These are phyloP conservation scores for Serendipita vermifera DNA, from an alignment of 768 basidiomycete genomes.

Conservation along the genomic window DNA sequence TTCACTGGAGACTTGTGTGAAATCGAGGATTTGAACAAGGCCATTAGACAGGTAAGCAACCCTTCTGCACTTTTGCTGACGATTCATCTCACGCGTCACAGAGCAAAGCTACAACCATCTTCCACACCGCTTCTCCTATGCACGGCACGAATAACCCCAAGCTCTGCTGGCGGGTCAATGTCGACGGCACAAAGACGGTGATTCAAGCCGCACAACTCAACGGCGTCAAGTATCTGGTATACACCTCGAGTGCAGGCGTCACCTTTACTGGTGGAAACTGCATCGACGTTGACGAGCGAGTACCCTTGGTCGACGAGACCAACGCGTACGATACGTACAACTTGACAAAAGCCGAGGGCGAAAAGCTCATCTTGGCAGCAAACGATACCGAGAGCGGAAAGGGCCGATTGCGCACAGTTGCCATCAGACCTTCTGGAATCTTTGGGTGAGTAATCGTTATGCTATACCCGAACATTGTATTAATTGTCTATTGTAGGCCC, in stretches of 20 bases:
- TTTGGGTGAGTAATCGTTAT: conserved; percentile 55
- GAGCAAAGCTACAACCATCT: conserved; percentile 79
- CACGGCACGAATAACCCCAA: conserved; percentile 54
- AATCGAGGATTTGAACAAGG: conserved; percentile 53
- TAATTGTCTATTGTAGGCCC: conserved; percentile 37
- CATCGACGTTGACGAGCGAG: conserved; percentile 78
- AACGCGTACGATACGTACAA: conserved; percentile 42
- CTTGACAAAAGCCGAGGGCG: conserved; percentile 83
- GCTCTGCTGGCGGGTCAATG: conserved; percentile 86
- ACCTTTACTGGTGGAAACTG: conserved; percentile 74
- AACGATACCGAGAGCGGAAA: too few species aligned
- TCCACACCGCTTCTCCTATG: conserved; percentile 85
- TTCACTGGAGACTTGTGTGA: conserved; percentile 83
- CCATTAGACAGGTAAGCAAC: conserved; percentile 54
- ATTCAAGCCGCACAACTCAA: conserved; percentile 65
- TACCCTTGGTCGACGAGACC: conserved; percentile 60
- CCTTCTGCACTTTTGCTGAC: neutral
- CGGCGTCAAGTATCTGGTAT: conserved; percentile 77
- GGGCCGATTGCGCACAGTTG: conserved; percentile 73
- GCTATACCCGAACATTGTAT: conserved; percentile 6
- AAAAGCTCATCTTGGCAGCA: conserved; percentile 67
- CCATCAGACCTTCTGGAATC: conserved; percentile 84
- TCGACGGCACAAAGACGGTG: conserved; percentile 76
- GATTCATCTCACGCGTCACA: conserved; percentile 20
- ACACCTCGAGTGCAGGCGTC: conserved; percentile 86